Percentiles rank a stretch among this genome's conserved stretches.
Evolutionary conservation across 1,139 yeast genomes (phyloP).

Genomic region (Pichia inconspicua): DNA sequence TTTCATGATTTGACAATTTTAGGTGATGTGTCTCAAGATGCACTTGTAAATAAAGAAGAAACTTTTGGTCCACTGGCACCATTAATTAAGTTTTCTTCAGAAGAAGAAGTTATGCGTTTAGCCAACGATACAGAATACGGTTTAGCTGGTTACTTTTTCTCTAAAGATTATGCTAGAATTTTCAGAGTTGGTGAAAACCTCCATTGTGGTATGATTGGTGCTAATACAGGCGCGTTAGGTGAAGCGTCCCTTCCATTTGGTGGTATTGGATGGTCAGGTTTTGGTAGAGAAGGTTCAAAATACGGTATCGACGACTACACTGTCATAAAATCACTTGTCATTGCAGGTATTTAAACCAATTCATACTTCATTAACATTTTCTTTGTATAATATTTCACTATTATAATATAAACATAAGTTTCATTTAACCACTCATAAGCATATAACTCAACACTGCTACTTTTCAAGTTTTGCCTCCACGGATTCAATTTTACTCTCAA

Average conservation of each 20-base stretch:
- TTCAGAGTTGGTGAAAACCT: conserved; percentile 67
- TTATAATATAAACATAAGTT: too few relatives aligned
- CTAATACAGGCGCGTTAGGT: conserved; percentile 68
- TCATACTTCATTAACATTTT: neutral
- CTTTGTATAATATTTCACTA: neutral
- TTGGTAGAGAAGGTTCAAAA: conserved; percentile 77
- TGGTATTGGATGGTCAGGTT: conserved; percentile 75
- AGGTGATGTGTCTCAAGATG: conserved; percentile 54
- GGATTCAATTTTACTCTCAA: conserved; percentile 56
- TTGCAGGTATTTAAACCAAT: conserved; percentile 27
- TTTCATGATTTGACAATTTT: conserved; percentile 76
- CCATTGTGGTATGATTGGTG: conserved; percentile 76
- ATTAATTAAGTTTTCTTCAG: conserved; percentile 56
- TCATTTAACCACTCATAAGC: too few relatives aligned
- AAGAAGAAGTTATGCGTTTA: conserved; percentile 58
- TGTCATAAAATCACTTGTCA: conserved; percentile 53
- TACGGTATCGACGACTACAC: conserved; percentile 73
- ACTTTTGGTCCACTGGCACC: conserved; percentile 93
- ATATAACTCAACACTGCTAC: too few relatives aligned
- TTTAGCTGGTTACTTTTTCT: conserved; percentile 75
- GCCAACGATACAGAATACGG: conserved; percentile 75
- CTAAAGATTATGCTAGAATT: conserved; percentile 55
- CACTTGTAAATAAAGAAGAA: conserved; percentile 65
- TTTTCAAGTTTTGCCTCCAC: conserved; percentile 44
- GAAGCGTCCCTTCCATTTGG: conserved; percentile 76